Base-by-base conservation (phyloP, 2,329 filamentous ascomycete species). In the Scolecobasidium constrictum region DNA sequence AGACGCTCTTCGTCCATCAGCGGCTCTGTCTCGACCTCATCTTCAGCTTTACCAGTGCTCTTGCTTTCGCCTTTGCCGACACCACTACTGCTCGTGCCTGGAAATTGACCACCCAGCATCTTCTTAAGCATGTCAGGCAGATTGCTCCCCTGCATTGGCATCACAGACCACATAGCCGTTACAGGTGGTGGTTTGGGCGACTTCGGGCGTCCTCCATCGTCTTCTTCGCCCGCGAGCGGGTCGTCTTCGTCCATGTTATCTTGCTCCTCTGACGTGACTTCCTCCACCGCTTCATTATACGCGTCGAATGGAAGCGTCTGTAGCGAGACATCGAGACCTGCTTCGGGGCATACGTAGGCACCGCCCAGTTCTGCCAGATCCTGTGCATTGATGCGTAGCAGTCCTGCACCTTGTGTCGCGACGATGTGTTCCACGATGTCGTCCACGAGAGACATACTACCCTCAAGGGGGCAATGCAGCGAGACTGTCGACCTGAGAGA, bases 351-450 rank as follows among this genome's bases (percentile, higher is more conserved):
- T 7, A 88, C 61, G 52, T 87, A 86, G 35, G 76, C 70, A 3
- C 80, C 81, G 1, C 81, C 70, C 19, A 92, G 65, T 39, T 80
- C 71, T 3, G 81, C 81, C 42, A 93, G 63, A 53, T 83, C 80
- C 48, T 79, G 73, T 1, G 84, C 77, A 53, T 80, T 75, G 9
- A 93, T 56, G 16, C 75, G 71, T 22, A 92, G 63, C 3, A 90
- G 54, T 49, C 90, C 78, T 3, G 83, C 80, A 5, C 64, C 65
- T 4, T 83, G 63, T 23, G 77, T 69, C 11, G 65, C 63, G 1
- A 83, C 82, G 35, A 82, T 64, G 40, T 75, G 70, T 46, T 75
- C 69, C 2, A 88, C 73, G n/a, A 84, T 64, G 3, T 65, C 60
- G 48, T 80, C 71, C 26, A 85, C 60, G 47, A 73, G 69, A 37